A percentile compares a stretch with the other conserved stretches of the same genome.
These are phyloP conservation scores for Viscum album DNA, from an alignment of 177 flowering plant species.

Conservation along the genomic window DNA sequence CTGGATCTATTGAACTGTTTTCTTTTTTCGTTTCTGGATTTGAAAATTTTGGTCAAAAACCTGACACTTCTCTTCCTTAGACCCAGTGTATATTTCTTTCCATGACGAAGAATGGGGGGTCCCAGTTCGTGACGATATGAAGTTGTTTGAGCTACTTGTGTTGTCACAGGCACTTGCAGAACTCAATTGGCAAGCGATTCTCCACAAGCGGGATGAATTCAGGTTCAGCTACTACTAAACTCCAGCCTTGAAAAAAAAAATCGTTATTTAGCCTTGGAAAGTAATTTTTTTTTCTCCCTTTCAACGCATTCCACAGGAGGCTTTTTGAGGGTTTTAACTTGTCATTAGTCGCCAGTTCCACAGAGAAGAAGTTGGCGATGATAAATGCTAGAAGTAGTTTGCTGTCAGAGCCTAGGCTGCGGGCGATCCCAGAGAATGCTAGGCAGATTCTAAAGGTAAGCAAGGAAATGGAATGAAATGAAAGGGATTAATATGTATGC, in stretches of 20 bases:
- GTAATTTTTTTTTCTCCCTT: too few species aligned
- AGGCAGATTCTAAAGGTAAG: slow-evolving; percentile 61
- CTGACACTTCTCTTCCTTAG: slow-evolving; percentile 19
- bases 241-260: background rate
- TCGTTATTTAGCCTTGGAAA: background rate
- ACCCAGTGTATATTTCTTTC: slow-evolving; percentile 52
- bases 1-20: too few species aligned
- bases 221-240: slow-evolving; percentile 29
- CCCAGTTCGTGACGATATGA: slow-evolving; percentile 61
- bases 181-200: slow-evolving; percentile 66
- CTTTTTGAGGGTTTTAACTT: slow-evolving; percentile 55
- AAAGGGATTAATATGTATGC: too few species aligned
- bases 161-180: slow-evolving; percentile 71
- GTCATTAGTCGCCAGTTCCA: slow-evolving; percentile 39
- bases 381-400: slow-evolving; percentile 31
- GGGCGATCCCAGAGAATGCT: slow-evolving; percentile 72
- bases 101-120: slow-evolving; percentile 95
- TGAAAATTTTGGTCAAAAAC: too few species aligned
- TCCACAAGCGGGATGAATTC: slow-evolving; percentile 49
- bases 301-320: slow-evolving; percentile 33
- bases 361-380: slow-evolving; percentile 43
- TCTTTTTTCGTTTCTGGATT: too few species aligned
- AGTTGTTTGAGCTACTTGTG: slow-evolving; percentile 64
- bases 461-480: too few species aligned
- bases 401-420: slow-evolving; percentile 77